phyloP scores from a whole-genome alignment of 139 green algal genomes.

The Limnomonas spitsbergensis region DNA sequence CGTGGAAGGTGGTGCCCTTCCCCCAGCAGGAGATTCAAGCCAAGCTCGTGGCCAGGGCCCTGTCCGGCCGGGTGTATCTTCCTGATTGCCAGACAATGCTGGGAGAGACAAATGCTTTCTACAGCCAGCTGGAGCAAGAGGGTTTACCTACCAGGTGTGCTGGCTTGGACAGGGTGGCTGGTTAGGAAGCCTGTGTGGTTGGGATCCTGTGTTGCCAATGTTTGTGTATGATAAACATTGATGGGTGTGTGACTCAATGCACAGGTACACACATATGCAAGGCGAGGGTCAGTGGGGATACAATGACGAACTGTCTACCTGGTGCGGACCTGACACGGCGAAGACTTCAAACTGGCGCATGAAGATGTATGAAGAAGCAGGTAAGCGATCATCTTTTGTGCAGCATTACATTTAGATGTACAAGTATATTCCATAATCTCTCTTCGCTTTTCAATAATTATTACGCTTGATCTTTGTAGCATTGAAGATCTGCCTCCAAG shows the following conservation, averaged over 20 bases:
- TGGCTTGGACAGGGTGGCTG: too few relatives aligned
- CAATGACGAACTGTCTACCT: conserved; percentile 32
- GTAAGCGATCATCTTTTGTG: background rate
- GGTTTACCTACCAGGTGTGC: background rate
- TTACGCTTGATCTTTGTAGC: too few relatives aligned
- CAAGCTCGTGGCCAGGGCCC: conserved; percentile 8
- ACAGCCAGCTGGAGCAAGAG: background rate
- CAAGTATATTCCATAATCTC: too few relatives aligned
- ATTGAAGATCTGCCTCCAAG: too few relatives aligned
- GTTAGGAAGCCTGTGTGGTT: too few relatives aligned
- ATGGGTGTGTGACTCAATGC: too few relatives aligned
- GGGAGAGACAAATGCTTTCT: background rate
- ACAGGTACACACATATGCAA: conserved; percentile 30
- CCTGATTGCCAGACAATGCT: background rate
- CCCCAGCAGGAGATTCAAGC: conserved; percentile 22
- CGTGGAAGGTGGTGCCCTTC: conserved; percentile 70
- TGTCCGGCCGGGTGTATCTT: conserved; percentile 8
- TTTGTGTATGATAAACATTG: too few relatives aligned
- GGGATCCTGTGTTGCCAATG: too few relatives aligned
- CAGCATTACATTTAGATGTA: too few relatives aligned
- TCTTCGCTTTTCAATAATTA: too few relatives aligned
- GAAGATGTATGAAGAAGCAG: conserved; percentile 16
- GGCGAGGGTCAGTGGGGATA: conserved; percentile 49
- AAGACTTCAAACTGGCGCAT: conserved; percentile 28
- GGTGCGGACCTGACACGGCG: conserved; percentile 29